phyloP scores from a whole-genome alignment of 2,329 filamentous ascomycete genomes.

The Trichophyton mentagrophytes region DNA sequence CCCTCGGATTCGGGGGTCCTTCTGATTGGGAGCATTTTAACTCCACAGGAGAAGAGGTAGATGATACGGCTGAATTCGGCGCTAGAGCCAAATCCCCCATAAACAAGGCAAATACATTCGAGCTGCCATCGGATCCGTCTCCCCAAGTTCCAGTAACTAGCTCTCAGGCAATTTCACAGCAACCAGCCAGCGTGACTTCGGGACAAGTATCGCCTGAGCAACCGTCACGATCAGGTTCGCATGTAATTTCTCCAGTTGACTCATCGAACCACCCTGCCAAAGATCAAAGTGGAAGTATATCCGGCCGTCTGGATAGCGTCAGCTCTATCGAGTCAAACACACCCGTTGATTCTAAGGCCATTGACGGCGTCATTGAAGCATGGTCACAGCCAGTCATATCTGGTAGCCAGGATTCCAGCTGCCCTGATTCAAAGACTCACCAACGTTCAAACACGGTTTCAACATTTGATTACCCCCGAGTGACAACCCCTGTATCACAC shows the following conservation, averaged over 20 bases:
- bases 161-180: neutral
- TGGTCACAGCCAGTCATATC: conserved; percentile 29
- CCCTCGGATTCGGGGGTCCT: conserved; percentile 30
- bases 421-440: neutral
- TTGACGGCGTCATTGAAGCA: conserved; percentile 34
- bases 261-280: neutral
- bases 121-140: neutral
- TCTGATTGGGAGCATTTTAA: conserved; percentile 38
- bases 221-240: neutral
- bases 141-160: neutral
- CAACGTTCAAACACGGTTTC: conserved; percentile 3
- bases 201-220: conserved; percentile 1
- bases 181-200: neutral
- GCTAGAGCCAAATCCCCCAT: neutral
- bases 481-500: conserved; percentile 7
- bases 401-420: neutral
- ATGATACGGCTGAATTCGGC: conserved; percentile 19
- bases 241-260: neutral
- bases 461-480: conserved; percentile 8
- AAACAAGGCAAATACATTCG: neutral
- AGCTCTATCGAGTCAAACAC: conserved; percentile 19
- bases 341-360: conserved; percentile 20
- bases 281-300: conserved; percentile 3
- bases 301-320: conserved; percentile 20
- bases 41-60: conserved; percentile 24